A percentile compares a stretch with the other conserved stretches of the same genome.
Conservation (phyloP, 2,329 filamentous ascomycete species). For the Fusarium chuoi region DNA sequence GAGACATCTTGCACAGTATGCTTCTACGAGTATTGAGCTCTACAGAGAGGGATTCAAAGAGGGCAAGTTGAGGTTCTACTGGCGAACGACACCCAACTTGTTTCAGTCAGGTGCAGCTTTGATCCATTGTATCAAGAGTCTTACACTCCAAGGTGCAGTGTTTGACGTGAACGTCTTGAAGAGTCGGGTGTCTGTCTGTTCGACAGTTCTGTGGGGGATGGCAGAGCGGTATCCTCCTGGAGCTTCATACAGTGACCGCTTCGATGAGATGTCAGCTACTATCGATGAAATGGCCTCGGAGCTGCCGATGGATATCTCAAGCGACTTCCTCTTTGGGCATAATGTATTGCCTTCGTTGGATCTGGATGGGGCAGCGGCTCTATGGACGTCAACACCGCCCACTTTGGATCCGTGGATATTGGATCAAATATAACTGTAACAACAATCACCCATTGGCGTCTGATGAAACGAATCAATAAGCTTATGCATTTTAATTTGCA, state of each 20-base stretch:
- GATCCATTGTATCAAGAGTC: constrained; percentile 31
- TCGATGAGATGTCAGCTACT: constrained; percentile 32
- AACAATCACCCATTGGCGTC: neutral
- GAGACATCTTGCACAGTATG: constrained; percentile 23
- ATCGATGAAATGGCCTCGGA: constrained; percentile 3
- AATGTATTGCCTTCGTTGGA: neutral
- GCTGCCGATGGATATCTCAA: fast-evolving
- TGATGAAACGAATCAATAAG: fast-evolving
- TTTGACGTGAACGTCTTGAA: constrained; percentile 9
- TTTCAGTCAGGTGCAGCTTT: constrained; percentile 38
- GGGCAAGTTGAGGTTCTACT: constrained; percentile 42
- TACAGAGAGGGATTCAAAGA: constrained; percentile 37
- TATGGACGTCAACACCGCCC: constrained; percentile 2
- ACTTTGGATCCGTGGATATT: constrained; percentile 15
- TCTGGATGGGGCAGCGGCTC: neutral
- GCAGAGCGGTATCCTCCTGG: constrained; percentile 43
- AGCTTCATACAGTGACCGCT: constrained; percentile 39
- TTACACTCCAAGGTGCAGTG: neutral
- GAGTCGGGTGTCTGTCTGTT: constrained; percentile 32
- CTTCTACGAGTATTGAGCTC: constrained; percentile 22
- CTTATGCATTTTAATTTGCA: neutral
- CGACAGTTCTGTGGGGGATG: constrained; percentile 44
- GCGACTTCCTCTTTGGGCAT: neutral
- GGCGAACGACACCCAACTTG: constrained; percentile 43
- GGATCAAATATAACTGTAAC: neutral